Base-by-base conservation (phyloP, 108 stramenopile genomes). In the Bacterosira constricta region DNA sequence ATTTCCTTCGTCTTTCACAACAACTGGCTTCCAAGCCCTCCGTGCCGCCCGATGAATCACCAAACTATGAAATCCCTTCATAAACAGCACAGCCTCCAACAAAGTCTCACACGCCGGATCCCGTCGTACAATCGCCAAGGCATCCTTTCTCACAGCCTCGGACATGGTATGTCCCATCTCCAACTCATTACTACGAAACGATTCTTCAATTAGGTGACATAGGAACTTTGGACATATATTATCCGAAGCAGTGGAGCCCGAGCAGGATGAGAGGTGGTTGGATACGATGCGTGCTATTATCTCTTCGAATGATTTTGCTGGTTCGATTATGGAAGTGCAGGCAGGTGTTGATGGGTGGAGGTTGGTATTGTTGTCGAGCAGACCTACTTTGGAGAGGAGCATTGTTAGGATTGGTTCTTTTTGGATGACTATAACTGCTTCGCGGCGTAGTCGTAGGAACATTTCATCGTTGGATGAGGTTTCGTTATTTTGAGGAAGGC, bases 71-170 rank as follows among this genome's bases (percentile, higher is more conserved):
- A 84, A 85, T 10, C 89, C 89, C 60, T 92, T 92, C 59, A 74
- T 75, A 63, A 85, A 88, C 4, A 92, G 51, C 52, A 92, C 66
- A 12, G 77, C 85, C 57, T 89, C 86, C 47, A 90, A 46, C 0
- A 87, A n/a, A 9, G 85, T 72, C 36, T 79, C 82, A 72, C 76
- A 80, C 13, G 90, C 90, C 0, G 90, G 90, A 80, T 91, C 88
- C 6, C 90, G 76, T 18, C 73, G 46, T 10, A 81, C 31, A 12
- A 85, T 80, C 3, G 86, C 86, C 65, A 80, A 6, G 1, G 76
- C 83, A 78, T 91, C 90, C 53, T 76, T 55, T 30, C 85, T 37
- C 2, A 87, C 83, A 1, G 90, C 88, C 51, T 86, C 83, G 11
- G 72, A 41, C 83, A 88, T 86, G 67, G 84, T 86, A 56, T 84